Evolutionary conservation across 495 filamentous ascomycete species (phyloP), one percentile per base, ranked within the genome.

Genomic region (Xylaria longipes): DNA sequence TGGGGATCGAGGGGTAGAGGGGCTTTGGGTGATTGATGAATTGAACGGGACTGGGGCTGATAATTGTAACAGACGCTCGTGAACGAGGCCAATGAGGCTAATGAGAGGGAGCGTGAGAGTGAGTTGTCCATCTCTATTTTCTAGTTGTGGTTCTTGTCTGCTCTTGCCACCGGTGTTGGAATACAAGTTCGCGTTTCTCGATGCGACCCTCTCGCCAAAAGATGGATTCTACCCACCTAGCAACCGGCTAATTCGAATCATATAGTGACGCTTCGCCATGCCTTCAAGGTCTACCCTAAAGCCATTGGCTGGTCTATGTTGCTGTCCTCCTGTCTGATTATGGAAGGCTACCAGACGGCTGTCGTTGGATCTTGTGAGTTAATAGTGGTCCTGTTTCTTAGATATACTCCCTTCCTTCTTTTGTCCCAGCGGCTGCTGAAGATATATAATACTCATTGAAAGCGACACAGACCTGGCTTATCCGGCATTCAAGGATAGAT

Each of bases 341-440:
- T 88, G 86, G 85, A 88, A 74, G 86, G 86, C 15, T 88, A 84
- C 70, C 84, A 86, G 75, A 79, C 85, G 20, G 68, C 77, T 0
- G 66, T 79, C 11, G 75, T 79, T 25, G 77, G 77, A 41, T 77
- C 77, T 12, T 78, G 77, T 79, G 66, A 74, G 77, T 75, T 11
- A 1, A 22, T 5, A 37, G 1, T 37, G 27, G 27, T 35, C 25
- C 17, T 11, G 6, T 50, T 60, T 31, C n/a, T 5, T 11, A 1
- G n/a, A 60, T 60, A 60, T 22, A n/a, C 5, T 14, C 22, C 29
- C 11, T 37, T 12, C 11, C 5, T n/a, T 11, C 14, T 31, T 4
- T 1, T 37, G 17, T 7, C 27, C 8, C 2, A 37, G 2, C 20
- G 6, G 7, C 56, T 0, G 2, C 14, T 5, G 29, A 22, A 62